A percentile compares a stretch with the other conserved stretches of the same genome.
Evolutionary conservation across 2,329 filamentous ascomycete genomes (phyloP).

Genomic region (Graphium sp.): DNA sequence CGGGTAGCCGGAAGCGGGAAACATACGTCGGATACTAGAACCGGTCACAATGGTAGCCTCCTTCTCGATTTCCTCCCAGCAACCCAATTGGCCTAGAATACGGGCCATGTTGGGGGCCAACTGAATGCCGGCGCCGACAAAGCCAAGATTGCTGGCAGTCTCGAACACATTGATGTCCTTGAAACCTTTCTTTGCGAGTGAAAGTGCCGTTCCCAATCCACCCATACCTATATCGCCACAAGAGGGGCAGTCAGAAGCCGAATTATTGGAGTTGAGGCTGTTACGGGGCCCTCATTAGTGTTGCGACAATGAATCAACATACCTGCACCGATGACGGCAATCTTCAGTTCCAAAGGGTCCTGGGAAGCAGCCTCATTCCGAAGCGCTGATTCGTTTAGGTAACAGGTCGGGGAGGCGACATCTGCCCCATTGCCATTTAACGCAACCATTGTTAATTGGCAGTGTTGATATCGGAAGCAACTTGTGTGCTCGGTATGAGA

Average conservation of each 20-base stretch:
- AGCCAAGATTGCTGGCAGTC: slow-evolving; percentile 54
- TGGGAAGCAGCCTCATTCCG: neutral
- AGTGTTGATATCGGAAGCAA: no score
- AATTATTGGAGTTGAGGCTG: slow-evolving; percentile 1
- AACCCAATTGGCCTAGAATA: slow-evolving; percentile 55
- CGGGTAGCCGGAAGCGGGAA: neutral
- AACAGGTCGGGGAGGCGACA: slow-evolving; percentile 3
- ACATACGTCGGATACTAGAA: slow-evolving; percentile 53
- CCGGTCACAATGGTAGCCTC: slow-evolving; percentile 56
- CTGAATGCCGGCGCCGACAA: slow-evolving; percentile 75
- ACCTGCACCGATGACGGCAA: slow-evolving; percentile 37
- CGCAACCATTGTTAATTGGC: slow-evolving; percentile 6
- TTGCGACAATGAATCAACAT: slow-evolving; percentile 4
- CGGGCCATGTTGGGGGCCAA: slow-evolving; percentile 69
- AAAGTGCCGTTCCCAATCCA: slow-evolving; percentile 53
- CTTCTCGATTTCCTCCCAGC: slow-evolving; percentile 52
- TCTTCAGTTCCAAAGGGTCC: slow-evolving; percentile 14
- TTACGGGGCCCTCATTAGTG: slow-evolving; percentile 1
- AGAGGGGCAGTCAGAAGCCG: slow-evolving; percentile 1
- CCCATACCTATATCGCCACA: slow-evolving; percentile 60
- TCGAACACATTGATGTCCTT: slow-evolving; percentile 59
- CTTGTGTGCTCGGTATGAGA: no score
- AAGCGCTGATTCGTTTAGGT: slow-evolving; percentile 2
- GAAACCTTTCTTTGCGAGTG: slow-evolving; percentile 63
- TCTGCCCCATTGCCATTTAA: no score